Percentiles rank a stretch among this genome's conserved stretches.
phyloP scores from a whole-genome alignment of 2,329 filamentous ascomycete species.

The Ophiognomonia clavigignenti-juglandacearum region DNA sequence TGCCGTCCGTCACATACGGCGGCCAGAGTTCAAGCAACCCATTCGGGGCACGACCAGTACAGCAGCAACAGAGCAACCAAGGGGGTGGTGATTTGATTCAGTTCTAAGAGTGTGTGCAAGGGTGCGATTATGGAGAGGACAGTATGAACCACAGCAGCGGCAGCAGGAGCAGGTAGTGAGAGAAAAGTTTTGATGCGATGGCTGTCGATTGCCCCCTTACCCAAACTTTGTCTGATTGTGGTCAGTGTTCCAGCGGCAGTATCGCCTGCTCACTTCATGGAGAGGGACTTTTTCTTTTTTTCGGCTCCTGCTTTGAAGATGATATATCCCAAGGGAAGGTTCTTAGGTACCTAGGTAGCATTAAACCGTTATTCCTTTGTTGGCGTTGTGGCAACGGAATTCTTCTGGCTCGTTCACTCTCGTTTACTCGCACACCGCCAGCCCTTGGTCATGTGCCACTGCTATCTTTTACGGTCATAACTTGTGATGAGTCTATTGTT shows the following conservation, averaged over 20 bases:
- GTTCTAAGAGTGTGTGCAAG: constrained; percentile 43
- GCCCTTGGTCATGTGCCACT: too few relatives aligned
- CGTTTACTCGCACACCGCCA: too few relatives aligned
- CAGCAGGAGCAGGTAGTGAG: neutral
- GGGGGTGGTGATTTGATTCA: constrained; percentile 50
- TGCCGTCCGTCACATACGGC: constrained; percentile 56
- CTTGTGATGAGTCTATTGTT: too few relatives aligned
- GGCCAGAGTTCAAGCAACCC: constrained; percentile 49
- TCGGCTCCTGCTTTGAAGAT: constrained; percentile 3
- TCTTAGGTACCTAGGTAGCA: constrained; percentile 17
- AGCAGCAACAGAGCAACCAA: constrained; percentile 39
- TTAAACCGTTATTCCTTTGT: constrained; percentile 13
- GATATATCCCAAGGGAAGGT: constrained; percentile 11
- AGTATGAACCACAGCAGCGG: neutral
- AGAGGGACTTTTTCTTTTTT: too few relatives aligned
- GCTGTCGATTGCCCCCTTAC: too few relatives aligned
- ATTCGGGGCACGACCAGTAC: constrained; percentile 48
- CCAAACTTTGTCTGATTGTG: neutral
- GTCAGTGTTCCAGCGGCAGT: neutral
- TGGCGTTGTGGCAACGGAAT: neutral
- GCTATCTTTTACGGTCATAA: too few relatives aligned
- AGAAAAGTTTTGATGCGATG: neutral
- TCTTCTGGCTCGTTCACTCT: neutral
- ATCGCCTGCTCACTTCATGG: too few relatives aligned
- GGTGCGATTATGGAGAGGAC: too few relatives aligned